These are phyloP conservation scores for Naganishia vaughanmartiniae DNA, from an alignment of 768 basidiomycete genomes.

Conservation along the genomic window DNA sequence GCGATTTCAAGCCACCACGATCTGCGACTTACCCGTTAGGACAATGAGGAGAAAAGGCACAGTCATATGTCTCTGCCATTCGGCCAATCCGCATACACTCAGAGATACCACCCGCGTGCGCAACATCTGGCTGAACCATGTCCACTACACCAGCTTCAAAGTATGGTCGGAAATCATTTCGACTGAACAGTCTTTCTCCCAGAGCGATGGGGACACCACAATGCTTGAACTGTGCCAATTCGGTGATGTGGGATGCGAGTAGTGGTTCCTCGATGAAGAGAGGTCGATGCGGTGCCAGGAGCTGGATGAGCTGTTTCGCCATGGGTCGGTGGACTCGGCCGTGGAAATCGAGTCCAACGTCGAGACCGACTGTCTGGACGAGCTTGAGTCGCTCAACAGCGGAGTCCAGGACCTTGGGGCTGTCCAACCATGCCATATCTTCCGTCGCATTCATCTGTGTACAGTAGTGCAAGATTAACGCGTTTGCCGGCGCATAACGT, in stretches of 20 bases:
- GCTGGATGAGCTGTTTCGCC: conserved; percentile 48
- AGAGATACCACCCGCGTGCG: conserved; percentile 49
- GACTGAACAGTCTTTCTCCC: conserved; percentile 46
- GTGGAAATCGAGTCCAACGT: conserved; percentile 51
- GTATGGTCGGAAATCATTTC: conserved; percentile 48
- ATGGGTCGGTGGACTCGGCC: conserved; percentile 49
- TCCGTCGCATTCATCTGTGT: conserved; percentile 33
- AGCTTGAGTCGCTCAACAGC: conserved; percentile 44
- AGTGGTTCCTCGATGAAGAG: conserved; percentile 51
- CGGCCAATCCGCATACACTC: conserved; percentile 48
- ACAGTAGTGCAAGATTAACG: too few species aligned
- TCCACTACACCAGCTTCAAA: conserved; percentile 49
- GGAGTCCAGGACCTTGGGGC: conserved; percentile 46
- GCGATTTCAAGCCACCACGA: too few species aligned
- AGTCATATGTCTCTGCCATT: conserved; percentile 60
- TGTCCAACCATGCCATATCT: conserved; percentile 49
- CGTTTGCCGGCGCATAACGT: too few species aligned
- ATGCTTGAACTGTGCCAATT: conserved; percentile 48
- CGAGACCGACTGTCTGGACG: conserved; percentile 45
- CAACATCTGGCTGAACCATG: conserved; percentile 47
- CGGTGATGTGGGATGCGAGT: conserved; percentile 46
- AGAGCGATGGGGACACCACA: conserved; percentile 49
- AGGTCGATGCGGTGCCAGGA: conserved; percentile 48
- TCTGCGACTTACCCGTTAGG: conserved; percentile 51
- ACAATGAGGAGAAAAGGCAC: conserved; percentile 69